phyloP scores from a whole-genome alignment of 768 basidiomycete genomes.

The Mycena galopus region DNA sequence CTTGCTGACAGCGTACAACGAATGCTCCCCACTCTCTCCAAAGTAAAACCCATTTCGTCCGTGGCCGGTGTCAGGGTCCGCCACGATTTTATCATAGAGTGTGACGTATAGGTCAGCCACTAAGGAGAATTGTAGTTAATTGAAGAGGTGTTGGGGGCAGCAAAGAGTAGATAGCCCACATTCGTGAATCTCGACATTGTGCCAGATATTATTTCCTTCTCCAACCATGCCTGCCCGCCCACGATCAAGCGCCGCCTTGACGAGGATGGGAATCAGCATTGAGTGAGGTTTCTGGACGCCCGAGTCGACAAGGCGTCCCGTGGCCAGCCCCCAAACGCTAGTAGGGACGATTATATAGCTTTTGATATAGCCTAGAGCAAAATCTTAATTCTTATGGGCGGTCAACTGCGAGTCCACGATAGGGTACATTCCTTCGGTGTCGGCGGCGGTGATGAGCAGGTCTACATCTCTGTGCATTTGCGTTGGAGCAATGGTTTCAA shows the following conservation, averaged over 20 bases:
- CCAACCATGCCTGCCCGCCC: constrained; percentile 69
- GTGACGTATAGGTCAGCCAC: constrained; percentile 60
- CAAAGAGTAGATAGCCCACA: constrained; percentile 47
- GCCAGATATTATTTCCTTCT: constrained; percentile 70
- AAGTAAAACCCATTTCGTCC: constrained; percentile 69
- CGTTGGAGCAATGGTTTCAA: constrained; percentile 59
- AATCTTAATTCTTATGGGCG: not conserved
- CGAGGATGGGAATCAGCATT: constrained; percentile 62
- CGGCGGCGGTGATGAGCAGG: constrained; percentile 58
- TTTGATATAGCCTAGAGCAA: constrained; percentile 59
- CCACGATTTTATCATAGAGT: constrained; percentile 55
- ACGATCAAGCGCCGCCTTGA: constrained; percentile 60
- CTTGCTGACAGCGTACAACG: constrained; percentile 55
- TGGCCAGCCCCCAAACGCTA: constrained; percentile 72
- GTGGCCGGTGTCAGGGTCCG: constrained; percentile 50
- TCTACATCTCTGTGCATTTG: constrained; percentile 68
- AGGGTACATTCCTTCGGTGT: constrained; percentile 54
- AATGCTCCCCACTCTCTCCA: constrained; percentile 64
- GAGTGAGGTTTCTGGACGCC: constrained; percentile 69
- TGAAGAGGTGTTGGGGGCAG: not conserved
- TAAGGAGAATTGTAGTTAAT: constrained; percentile 27
- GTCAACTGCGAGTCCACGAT: too few relatives aligned
- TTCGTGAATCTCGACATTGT: constrained; percentile 67
- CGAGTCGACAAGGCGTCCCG: constrained; percentile 59
- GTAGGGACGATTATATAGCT: constrained; percentile 66